Percentiles rank a stretch among this genome's conserved stretches.
Evolutionary conservation across 169 alveolate genomes (phyloP).

Genomic region (Toxoplasma gondii): DNA sequence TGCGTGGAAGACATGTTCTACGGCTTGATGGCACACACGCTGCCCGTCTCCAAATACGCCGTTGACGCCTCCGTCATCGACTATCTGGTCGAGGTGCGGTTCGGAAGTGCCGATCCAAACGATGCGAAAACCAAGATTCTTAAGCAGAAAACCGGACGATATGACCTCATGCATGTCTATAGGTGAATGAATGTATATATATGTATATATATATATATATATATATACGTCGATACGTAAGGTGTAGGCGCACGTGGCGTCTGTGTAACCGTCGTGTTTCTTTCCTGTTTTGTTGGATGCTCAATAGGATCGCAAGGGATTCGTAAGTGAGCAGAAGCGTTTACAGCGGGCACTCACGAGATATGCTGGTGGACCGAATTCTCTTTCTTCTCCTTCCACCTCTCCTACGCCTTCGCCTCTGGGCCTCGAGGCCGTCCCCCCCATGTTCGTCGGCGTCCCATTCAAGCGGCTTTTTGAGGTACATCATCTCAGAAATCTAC

Average conservation of each 20-base stretch:
- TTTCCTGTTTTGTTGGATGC: neutral
- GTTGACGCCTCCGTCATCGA: conserved; percentile 42
- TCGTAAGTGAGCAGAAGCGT: neutral
- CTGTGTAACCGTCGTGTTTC: neutral
- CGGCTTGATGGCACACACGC: conserved; percentile 62
- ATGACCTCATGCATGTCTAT: neutral
- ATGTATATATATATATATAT: neutral
- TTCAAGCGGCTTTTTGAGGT: conserved; percentile 40
- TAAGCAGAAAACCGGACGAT: neutral
- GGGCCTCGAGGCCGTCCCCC: conserved; percentile 47
- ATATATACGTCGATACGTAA: neutral
- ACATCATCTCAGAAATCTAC: neutral
- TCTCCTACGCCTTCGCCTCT: conserved; percentile 19
- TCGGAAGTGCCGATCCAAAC: neutral
- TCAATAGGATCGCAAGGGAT: neutral
- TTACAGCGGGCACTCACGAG: neutral
- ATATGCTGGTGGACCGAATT: neutral
- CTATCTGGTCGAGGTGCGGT: conserved; percentile 46
- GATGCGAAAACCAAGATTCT: neutral
- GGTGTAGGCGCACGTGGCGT: neutral
- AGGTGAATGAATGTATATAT: neutral
- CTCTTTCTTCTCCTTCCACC: neutral
- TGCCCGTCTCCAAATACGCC: conserved; percentile 58
- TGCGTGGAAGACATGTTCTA: conserved; percentile 57
- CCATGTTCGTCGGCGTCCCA: conserved; percentile 58